Percentiles rank a stretch among this genome's conserved stretches.
phyloP scores from a whole-genome alignment of 306 rosid genomes.

The Sindora glabra region DNA sequence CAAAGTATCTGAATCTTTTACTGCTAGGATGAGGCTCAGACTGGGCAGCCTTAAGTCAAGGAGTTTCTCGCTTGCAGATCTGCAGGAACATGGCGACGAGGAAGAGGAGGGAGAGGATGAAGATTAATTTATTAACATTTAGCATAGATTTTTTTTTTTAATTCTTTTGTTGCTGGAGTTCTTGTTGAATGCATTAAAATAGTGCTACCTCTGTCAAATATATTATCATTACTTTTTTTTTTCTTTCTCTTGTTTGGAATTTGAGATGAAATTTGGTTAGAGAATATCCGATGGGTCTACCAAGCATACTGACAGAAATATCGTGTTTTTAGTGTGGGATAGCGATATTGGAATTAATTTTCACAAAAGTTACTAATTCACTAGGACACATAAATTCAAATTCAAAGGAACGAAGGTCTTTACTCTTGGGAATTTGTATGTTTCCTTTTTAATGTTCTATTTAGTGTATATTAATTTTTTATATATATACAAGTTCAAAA shows the following conservation, averaged over 20 bases:
- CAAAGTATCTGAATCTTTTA: slow-evolving; percentile 20
- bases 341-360: slow-evolving; percentile 19
- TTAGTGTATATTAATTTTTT: no score
- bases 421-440: no score
- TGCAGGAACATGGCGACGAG: slow-evolving; percentile 46
- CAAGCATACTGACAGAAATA: background rate
- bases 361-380: no score
- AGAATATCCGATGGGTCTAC: slow-evolving; percentile 15
- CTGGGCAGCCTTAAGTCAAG: slow-evolving; percentile 53
- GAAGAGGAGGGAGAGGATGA: slow-evolving; percentile 36
- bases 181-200: slow-evolving; percentile 17
- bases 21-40: slow-evolving; percentile 34
- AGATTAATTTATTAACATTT: no score
- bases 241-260: background rate
- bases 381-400: no score
- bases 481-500: no score
- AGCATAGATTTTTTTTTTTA: background rate
- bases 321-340: slow-evolving; percentile 1
- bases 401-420: no score
- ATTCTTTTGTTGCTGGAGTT: background rate
- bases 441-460: no score
- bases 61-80: slow-evolving; percentile 78
- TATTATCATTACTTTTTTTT: background rate
- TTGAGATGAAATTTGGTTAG: background rate
- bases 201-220: background rate